Evolutionary conservation across 192 early-diverging fungal genomes (phyloP).

Genomic region (Coemansia sp.): DNA sequence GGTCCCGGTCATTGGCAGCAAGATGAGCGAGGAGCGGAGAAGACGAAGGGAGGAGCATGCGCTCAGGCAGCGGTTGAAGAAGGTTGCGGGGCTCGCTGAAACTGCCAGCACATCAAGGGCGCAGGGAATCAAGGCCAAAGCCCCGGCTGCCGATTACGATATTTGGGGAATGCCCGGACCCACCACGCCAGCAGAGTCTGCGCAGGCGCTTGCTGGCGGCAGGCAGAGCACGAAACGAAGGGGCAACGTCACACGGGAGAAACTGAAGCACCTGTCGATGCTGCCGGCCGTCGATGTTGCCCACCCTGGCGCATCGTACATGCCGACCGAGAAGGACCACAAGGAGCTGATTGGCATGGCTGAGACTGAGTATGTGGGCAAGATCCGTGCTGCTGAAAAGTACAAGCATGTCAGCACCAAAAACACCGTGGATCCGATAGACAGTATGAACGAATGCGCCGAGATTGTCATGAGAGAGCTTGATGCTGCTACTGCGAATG

Average conservation of each 20-base stretch:
- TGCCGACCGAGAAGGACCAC: slow-evolving; percentile 81
- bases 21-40: slow-evolving; percentile 30
- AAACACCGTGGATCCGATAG: slow-evolving; percentile 10
- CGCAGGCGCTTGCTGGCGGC: background rate
- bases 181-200: background rate
- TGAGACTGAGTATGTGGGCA: slow-evolving; percentile 58
- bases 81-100: slow-evolving; percentile 28
- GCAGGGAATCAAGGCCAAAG: slow-evolving; percentile 13
- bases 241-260: slow-evolving; percentile 16
- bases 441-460: slow-evolving; percentile 33
- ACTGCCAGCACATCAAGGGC: background rate
- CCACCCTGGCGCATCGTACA: slow-evolving; percentile 90
- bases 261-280: slow-evolving; percentile 23
- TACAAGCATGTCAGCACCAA: slow-evolving; percentile 15
- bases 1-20: slow-evolving; percentile 16
- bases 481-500: slow-evolving; percentile 13
- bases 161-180: slow-evolving; percentile 36
- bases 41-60: slow-evolving; percentile 29
- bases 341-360: slow-evolving; percentile 65
- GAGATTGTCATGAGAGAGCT: slow-evolving; percentile 31
- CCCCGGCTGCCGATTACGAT: slow-evolving; percentile 18
- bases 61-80: slow-evolving; percentile 21
- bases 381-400: slow-evolving; percentile 32
- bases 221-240: slow-evolving; percentile 6
- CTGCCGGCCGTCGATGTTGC: slow-evolving; percentile 72